Conservation (phyloP, 2,329 filamentous ascomycete species). For the Hypoxylon sp. region DNA sequence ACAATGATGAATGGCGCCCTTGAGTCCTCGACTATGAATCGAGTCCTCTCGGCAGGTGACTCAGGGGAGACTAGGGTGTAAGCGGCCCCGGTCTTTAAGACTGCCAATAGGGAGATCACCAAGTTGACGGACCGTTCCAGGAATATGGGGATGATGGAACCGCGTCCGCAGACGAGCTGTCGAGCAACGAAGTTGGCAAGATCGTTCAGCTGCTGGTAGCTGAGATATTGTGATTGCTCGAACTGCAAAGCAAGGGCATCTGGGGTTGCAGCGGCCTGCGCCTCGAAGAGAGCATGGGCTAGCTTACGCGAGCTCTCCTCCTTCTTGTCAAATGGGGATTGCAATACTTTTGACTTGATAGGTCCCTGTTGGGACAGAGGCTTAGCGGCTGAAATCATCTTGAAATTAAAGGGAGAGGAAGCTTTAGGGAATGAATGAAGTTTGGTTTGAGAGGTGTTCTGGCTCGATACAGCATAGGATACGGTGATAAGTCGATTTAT, state of each 20-base stretch:
- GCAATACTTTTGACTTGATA: constrained; percentile 5
- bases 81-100: constrained; percentile 24
- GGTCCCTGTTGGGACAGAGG: neutral
- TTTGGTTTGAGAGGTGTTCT: constrained; percentile 5
- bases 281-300: constrained; percentile 8
- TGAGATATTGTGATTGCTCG: constrained; percentile 3
- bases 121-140: constrained; percentile 19
- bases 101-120: constrained; percentile 14
- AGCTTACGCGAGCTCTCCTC: neutral
- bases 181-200: constrained; percentile 22
- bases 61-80: constrained; percentile 20
- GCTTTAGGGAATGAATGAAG: constrained; percentile 1
- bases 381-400: constrained; percentile 8
- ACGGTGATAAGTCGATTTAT: neutral
- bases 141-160: constrained; percentile 25
- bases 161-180: constrained; percentile 13
- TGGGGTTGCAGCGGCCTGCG: constrained; percentile 7
- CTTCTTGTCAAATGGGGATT: neutral
- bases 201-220: constrained; percentile 13
- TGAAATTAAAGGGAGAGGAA: neutral
- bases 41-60: constrained; percentile 14
- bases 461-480: neutral
- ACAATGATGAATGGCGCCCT: constrained; percentile 22
- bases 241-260: constrained; percentile 5
- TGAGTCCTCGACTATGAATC: constrained; percentile 21